These are phyloP conservation scores for Trichoderma aggressivum DNA, from an alignment of 2,329 filamentous ascomycete species.

Conservation along the genomic window DNA sequence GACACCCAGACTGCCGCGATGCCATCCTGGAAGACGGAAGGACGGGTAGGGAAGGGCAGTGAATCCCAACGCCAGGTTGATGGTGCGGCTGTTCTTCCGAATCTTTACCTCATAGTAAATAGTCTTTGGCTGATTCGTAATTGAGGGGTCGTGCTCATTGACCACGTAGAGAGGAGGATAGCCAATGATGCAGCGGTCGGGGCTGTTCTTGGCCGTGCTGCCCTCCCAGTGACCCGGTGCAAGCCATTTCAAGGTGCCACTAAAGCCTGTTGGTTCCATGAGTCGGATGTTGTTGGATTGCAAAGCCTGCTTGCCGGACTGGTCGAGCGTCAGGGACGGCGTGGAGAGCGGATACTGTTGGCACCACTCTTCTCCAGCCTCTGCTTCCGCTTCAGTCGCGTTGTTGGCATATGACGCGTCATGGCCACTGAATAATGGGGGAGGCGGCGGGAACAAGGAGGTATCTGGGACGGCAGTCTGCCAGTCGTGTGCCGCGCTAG, in stretches of 20 bases:
- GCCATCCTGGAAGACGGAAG: slow-evolving; percentile 78
- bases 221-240: slow-evolving; percentile 52
- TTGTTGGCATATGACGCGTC: slow-evolving; percentile 67
- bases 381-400: slow-evolving; percentile 60
- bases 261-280: slow-evolving; percentile 48
- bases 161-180: slow-evolving; percentile 68
- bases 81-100: slow-evolving; percentile 42
- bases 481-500: slow-evolving; percentile 61
- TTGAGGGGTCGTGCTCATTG: slow-evolving; percentile 54
- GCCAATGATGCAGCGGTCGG: slow-evolving; percentile 63
- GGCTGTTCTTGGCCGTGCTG: slow-evolving; percentile 40
- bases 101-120: slow-evolving; percentile 73
- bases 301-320: slow-evolving; percentile 46
- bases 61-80: slow-evolving; percentile 64
- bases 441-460: slow-evolving; percentile 68
- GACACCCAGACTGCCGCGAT: slow-evolving; percentile 70
- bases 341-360: slow-evolving; percentile 53
- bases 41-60: slow-evolving; percentile 70
- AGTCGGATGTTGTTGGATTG: slow-evolving; percentile 52
- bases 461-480: slow-evolving; percentile 68
- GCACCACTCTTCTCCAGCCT: slow-evolving; percentile 66
- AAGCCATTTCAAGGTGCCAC: slow-evolving; percentile 44
- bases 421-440: slow-evolving; percentile 60
- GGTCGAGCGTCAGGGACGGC: slow-evolving; percentile 50
- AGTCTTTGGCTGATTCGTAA: slow-evolving; percentile 42